Evolutionary conservation across 352 stramenopile genomes (phyloP), one percentile per base, ranked within the genome.

Genomic region (Globisporangium splendens): DNA sequence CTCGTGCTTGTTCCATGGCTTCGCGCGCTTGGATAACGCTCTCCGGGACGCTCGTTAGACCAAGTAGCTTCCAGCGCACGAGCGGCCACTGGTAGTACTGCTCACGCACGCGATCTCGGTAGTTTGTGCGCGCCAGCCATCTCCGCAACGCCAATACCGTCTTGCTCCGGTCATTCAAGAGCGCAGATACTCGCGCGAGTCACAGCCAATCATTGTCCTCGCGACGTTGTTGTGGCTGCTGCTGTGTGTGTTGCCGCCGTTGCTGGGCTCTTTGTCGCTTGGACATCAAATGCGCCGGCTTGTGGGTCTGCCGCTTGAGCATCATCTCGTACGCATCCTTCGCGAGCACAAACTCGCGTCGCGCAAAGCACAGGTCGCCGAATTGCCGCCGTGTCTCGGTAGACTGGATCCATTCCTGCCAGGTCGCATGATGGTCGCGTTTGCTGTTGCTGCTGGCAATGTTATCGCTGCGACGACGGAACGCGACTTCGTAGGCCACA

Each of bases 401-500:
- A 8, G 68, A 54, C 42, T 78, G 75, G 41, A 89, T 68, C 74
- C 79, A 91, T 14, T 85, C 69, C 21, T 79, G 65, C 78, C 76
- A 89, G n/a, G 75, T 79, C 35, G 3, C 28, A 10, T 35, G 28
- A 10, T 35, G 28, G 28, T 72, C 60, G 10, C 61, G 46, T n/a
- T 68, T 75, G 46, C 67, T 71, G 17, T 70, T 83, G 31, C 22
- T 44, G 41, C 24, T 39, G 8, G 31, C 20, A 39, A 20, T 12
- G 28, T 6, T 35, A 35, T 35, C 28, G 5, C 10, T 35, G 28
- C 28, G 28, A 35, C 28, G 28, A 35, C 77, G 78, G 39, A 86
- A 89, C 5, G 79, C 73, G 51, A 89, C 82, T 43, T 91, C 82
- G 51, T 84, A 91, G 10, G 82, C 82, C 24, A 89, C 74, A 0